phyloP scores from a whole-genome alignment of 169 alveolate genomes.

The Babesia bovis region DNA sequence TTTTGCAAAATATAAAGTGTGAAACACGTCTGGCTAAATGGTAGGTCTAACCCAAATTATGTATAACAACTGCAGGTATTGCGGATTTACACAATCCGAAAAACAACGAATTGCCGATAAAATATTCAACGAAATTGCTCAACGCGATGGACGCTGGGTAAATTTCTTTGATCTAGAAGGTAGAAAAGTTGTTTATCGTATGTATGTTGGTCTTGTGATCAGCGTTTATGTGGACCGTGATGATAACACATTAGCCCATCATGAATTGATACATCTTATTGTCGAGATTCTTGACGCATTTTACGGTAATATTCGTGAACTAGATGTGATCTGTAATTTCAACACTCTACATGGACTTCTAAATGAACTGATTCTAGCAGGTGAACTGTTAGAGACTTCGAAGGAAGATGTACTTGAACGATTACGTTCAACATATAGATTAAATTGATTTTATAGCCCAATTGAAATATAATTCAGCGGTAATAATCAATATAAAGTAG shows the following conservation, averaged over 20 bases:
- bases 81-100: slow-evolving; percentile 13
- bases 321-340: slow-evolving; percentile 94
- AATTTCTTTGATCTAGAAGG: slow-evolving; percentile 61
- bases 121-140: slow-evolving; percentile 31
- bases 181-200: slow-evolving; percentile 56
- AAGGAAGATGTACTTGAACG: slow-evolving; percentile 47
- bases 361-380: slow-evolving; percentile 91
- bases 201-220: slow-evolving; percentile 51
- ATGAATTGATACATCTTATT: slow-evolving; percentile 96
- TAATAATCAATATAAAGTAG: too few relatives aligned
- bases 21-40: slow-evolving; percentile 65
- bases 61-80: slow-evolving; percentile 32
- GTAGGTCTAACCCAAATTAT: neutral
- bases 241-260: slow-evolving; percentile 92
- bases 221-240: slow-evolving; percentile 81
- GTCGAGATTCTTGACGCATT: slow-evolving; percentile 96
- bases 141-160: slow-evolving; percentile 55
- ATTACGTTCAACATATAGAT: slow-evolving; percentile 27
- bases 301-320: slow-evolving; percentile 93
- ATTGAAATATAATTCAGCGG: too few relatives aligned
- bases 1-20: slow-evolving; percentile 51
- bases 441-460: too few relatives aligned
- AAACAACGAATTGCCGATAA: slow-evolving; percentile 49
- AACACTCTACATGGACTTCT: slow-evolving; percentile 96
- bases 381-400: slow-evolving; percentile 59